Base-by-base conservation (phyloP, 345 rosid genomes). In the Odontarrhena argentea region DNA sequence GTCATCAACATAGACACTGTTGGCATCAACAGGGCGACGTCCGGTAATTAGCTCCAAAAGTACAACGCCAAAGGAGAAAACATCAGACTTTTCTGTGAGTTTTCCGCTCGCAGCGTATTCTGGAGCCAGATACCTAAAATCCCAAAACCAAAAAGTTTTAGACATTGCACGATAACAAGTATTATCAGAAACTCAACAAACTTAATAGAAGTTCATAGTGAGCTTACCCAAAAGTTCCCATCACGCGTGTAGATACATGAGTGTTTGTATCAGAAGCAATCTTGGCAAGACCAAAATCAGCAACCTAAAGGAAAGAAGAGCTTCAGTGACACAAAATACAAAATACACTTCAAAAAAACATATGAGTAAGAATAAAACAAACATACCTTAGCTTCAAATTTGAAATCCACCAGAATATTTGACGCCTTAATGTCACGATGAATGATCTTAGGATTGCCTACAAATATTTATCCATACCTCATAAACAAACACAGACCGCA, bases 271-370 rank as follows among this genome's bases (percentile, higher is more conserved):
- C 99, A 60, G 92, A 86, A 70, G 87, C 40, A 24, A 88, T 51
- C 79, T 88, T 94, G 9, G 96, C 99, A 3, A 94, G 87, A 57
- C 99, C 99, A 72, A 94, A 94, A 71, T 94, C 99, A 38, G 99
- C 78, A 55, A 75, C 74, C 78, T 75, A 13, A 43, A 35, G n/a
- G 12, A 40, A 2, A 47, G 2, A 55, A 14, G 2, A 47, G 11
- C 22, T 62, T 56, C 11, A 60, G 59, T 32, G 4, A 69, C 70
- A 42, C 25, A 63, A 63, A 11, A 0, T 15, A 66, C 43, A 40
- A 18, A 0, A 36, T 22, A 65, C 43, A 37, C 51, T 50, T 30
- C n/a, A 9, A 38, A n/a, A 6, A 18, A 37, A 18, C 15, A 40
- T 49, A 38, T 24, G 0, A 51, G 15, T 28, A 57, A 26, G 7